Evolutionary conservation across 257 asterid species (phyloP).

Genomic region (Nicotiana attenuata): DNA sequence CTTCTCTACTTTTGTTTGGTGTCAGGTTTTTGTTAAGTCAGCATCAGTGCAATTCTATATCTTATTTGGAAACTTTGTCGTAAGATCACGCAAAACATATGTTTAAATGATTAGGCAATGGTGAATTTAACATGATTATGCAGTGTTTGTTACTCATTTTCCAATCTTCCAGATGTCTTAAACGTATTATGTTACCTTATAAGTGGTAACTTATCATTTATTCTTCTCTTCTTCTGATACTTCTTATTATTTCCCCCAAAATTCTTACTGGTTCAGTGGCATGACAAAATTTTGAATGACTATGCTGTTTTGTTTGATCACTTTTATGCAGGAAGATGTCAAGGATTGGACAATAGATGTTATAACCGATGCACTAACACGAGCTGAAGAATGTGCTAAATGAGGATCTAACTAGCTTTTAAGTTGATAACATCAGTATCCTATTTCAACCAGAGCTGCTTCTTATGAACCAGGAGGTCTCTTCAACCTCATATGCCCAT

Average conservation of each 20-base stretch:
- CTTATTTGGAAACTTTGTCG: not conserved
- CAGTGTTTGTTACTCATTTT: not conserved
- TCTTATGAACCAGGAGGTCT: not conserved
- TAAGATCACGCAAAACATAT: not conserved
- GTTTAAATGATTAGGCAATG: too few relatives aligned
- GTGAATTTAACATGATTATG: not conserved
- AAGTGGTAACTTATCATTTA: too few relatives aligned
- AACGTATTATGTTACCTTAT: too few relatives aligned
- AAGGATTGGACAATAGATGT: constrained; percentile 86
- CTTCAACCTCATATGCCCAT: not conserved
- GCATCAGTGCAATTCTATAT: not conserved
- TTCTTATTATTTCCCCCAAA: not conserved
- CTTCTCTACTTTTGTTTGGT: not conserved
- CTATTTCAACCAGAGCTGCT: not conserved
- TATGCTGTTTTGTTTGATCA: not conserved
- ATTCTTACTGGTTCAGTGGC: not conserved
- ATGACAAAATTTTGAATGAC: constrained; percentile 1
- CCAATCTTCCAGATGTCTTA: too few relatives aligned
- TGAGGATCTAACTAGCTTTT: constrained; percentile 38
- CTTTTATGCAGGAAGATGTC: constrained; percentile 62
- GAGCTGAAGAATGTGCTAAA: constrained; percentile 72
- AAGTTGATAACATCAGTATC: not conserved
- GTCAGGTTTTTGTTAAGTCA: not conserved
- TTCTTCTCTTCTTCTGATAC: not conserved
- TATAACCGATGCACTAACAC: constrained; percentile 65